Base-by-base conservation (phyloP, 352 stramenopile species). In the Phytophthora sansomeana region DNA sequence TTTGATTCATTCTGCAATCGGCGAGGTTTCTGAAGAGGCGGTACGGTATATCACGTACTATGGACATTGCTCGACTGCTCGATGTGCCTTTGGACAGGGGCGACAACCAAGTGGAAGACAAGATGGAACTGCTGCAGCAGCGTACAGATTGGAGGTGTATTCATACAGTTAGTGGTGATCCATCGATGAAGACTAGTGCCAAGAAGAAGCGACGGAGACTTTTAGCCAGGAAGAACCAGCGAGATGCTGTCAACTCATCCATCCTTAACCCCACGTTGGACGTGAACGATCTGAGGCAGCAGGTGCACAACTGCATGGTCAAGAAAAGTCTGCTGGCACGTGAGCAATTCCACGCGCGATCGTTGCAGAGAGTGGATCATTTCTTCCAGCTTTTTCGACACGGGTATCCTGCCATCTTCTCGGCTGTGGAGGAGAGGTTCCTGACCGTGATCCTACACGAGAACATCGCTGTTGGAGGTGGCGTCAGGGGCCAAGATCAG, bases 341-440 rank as follows among this genome's bases (percentile, higher is more conserved):
- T 13, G 39, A 69, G 55, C 68, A 75, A 14, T 80, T 80, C 51
- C 54, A 74, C 32, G 63, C 49, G 13, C 54, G 54, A 4, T 72
- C 64, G 14, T 17, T 80, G 28, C 41, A 61, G 32, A 61, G 57
- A 8, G 55, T 75, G 26, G 58, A 56, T n/a, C 41, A 67, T 8
- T 80, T 81, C 33, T 84, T 84, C 54, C 16, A 69, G 38, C 19
- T 84, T n/a, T 75, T 81, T 32, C 32, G 52, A 14, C 42, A 63
- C 2, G 73, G 69, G 3, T 68, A 74, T 28, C 72, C 58, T 4
- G 14, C 38, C 0, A 41, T 44, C 26, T 30, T 63, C 13, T 36
- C 41, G 2, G 11, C 21, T 2, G 38, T 21, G 0, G 63, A 79
- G 26, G 13, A 64, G 9, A 63, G 21, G 10, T 82, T 75, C 56